These are phyloP conservation scores for Alternaria sp. DNA, from an alignment of 2,329 filamentous ascomycete genomes.

Conservation along the genomic window DNA sequence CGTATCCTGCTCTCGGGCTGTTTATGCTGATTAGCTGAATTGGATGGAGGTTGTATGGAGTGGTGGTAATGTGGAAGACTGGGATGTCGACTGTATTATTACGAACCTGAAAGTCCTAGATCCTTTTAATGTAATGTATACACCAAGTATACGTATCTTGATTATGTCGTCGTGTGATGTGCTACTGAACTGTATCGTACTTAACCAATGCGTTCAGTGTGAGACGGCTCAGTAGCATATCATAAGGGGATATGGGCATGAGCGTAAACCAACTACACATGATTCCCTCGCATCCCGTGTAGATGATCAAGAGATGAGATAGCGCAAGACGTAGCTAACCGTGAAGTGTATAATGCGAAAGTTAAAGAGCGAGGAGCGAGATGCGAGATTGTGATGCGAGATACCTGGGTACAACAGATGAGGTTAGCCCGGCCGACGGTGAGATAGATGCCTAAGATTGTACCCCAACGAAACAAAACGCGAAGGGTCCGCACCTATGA, in stretches of 20 bases:
- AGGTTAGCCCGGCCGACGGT: no score
- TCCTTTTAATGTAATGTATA: background rate
- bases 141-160: background rate
- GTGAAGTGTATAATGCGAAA: no score
- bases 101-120: background rate
- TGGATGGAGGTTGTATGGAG: rapidly evolving
- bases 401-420: no score
- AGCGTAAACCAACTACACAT: no score
- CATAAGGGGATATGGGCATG: background rate
- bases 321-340: no score
- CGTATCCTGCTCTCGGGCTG: slow-evolving; percentile 26
- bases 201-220: background rate
- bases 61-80: background rate
- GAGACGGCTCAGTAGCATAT: background rate
- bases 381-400: no score
- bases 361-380: no score
- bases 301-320: no score
- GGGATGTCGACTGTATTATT: background rate
- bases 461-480: no score
- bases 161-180: background rate
- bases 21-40: slow-evolving; percentile 24
- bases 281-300: no score
- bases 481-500: no score
- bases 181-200: background rate
- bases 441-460: no score